Evolutionary conservation across 495 filamentous ascomycete species (phyloP).

Genomic region (Penicillium taxi): DNA sequence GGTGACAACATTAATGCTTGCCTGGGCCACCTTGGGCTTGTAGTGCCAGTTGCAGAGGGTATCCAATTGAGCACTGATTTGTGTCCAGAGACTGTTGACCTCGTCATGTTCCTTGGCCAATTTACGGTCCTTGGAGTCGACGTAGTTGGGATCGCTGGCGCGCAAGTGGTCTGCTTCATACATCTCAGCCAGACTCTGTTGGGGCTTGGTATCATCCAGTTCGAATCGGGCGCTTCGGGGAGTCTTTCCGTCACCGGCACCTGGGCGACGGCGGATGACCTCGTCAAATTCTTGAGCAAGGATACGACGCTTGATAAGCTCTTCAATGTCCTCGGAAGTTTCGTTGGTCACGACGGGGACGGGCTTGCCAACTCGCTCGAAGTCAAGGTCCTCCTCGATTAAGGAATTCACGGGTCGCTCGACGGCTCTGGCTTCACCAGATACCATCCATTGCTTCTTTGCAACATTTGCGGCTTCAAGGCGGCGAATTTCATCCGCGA

Average conservation of each 20-base stretch:
- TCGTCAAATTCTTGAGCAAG: conserved; percentile 90
- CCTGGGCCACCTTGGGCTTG: conserved; percentile 74
- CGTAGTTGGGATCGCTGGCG: conserved; percentile 66
- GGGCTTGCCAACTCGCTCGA: conserved; percentile 92
- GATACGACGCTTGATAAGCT: conserved; percentile 89
- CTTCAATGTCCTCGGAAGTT: conserved; percentile 85
- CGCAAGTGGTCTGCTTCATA: conserved; percentile 90
- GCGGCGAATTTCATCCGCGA: conserved; percentile 81
- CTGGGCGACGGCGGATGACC: conserved; percentile 72
- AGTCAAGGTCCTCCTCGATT: conserved; percentile 90
- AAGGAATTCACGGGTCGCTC: conserved; percentile 85
- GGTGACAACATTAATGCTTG: conserved; percentile 72
- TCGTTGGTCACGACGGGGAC: conserved; percentile 93
- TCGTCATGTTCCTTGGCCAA: conserved; percentile 75
- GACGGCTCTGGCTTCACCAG: conserved; percentile 77
- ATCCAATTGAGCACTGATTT: conserved; percentile 73
- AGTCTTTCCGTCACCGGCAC: conserved; percentile 34
- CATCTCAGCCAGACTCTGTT: conserved; percentile 80
- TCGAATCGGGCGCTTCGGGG: conserved; percentile 64
- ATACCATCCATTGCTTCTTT: conserved; percentile 83
- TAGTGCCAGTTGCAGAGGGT: conserved; percentile 91
- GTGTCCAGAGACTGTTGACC: conserved; percentile 75
- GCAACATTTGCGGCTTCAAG: conserved; percentile 85
- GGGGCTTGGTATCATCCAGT: conserved; percentile 77
- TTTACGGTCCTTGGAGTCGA: conserved; percentile 74